Base-by-base conservation (phyloP, 495 filamentous ascomycete genomes). In the Penicillium angulare region DNA sequence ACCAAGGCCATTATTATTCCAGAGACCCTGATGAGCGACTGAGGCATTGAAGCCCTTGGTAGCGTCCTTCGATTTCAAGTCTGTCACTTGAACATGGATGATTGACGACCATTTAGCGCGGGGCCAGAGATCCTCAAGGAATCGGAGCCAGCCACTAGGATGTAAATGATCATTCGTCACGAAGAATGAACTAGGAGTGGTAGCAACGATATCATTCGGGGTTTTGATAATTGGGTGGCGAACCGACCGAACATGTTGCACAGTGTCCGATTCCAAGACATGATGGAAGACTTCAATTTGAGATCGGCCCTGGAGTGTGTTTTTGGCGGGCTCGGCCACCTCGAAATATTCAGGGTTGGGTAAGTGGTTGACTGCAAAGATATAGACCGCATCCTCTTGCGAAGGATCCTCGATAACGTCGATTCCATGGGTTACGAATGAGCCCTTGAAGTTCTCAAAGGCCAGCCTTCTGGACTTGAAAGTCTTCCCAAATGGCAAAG, bases 141-240 rank as follows among this genome's bases (percentile, higher is more conserved):
- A 7, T 1, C 81, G 75, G 64, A 74, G 61, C 4, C 63, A 7
- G 0, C 80, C 79, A 0, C 73, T 64, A 9, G 67, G 66, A 57
- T 84, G 74, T 55, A 61, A 70, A 53, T 86, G 81, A 57, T 85
- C 82, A 53, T 86, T 86, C 5, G 80, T 85, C 4, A 83, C 74
- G 55, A 79, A 80, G 60, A 85, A 70, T 0, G 76, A 75, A 36
- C 50, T 56, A 10, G 76, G 71, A 24, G 66, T 75, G 10, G 61
- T 53, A 22, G 79, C 79, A 40, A 77, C 68, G 40, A 86, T 51
- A 47, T 85, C 83, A 58, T 86, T 86, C 1, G 83, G 82, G 0
- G 82, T 84, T n/a, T 64, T 55, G 51, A 85, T 74, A 20, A 78
- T 49, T 7, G 65, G 58, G 52, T 76, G 72, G 0, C 44, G 41